Conservation (phyloP, 2,329 filamentous ascomycete genomes). For the Exserohilum rostratum region DNA sequence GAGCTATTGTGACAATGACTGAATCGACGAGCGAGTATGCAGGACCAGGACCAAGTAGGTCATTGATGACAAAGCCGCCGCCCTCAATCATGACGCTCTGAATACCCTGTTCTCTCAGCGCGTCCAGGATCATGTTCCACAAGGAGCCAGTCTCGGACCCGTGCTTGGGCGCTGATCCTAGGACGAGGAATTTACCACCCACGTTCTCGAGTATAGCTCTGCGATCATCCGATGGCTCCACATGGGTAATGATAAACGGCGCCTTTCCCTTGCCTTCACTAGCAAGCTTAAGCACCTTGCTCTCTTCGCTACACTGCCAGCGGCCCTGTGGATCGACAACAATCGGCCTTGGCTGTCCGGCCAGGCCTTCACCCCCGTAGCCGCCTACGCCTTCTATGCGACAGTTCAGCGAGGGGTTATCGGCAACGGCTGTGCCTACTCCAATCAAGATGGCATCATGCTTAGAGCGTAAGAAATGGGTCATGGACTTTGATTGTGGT, state of each 20-base stretch:
- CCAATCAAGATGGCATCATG: slow-evolving; percentile 88
- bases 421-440: slow-evolving; percentile 80
- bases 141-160: not conserved
- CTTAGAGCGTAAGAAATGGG: slow-evolving; percentile 81
- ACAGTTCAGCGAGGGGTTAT: slow-evolving; percentile 86
- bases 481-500: slow-evolving; percentile 85
- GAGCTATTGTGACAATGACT: slow-evolving; percentile 87
- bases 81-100: slow-evolving; percentile 91
- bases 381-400: slow-evolving; percentile 68
- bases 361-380: slow-evolving; percentile 59
- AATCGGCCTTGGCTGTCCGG: slow-evolving; percentile 77
- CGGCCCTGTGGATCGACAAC: slow-evolving; percentile 79
- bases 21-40: slow-evolving; percentile 65
- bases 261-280: slow-evolving; percentile 69
- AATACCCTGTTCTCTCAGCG: slow-evolving; percentile 55
- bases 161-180: not conserved
- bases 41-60: slow-evolving; percentile 61
- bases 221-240: slow-evolving; percentile 8
- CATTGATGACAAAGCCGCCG: slow-evolving; percentile 81
- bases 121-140: slow-evolving; percentile 10
- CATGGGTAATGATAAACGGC: slow-evolving; percentile 68
- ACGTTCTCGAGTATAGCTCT: slow-evolving; percentile 42
- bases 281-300: slow-evolving; percentile 71
- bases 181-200: slow-evolving; percentile 32
- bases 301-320: slow-evolving; percentile 67